A percentile compares a stretch with the other conserved stretches of the same genome.
Conservation (phyloP, 2,329 filamentous ascomycete species). For the Zymoseptoria ardabiliae region DNA sequence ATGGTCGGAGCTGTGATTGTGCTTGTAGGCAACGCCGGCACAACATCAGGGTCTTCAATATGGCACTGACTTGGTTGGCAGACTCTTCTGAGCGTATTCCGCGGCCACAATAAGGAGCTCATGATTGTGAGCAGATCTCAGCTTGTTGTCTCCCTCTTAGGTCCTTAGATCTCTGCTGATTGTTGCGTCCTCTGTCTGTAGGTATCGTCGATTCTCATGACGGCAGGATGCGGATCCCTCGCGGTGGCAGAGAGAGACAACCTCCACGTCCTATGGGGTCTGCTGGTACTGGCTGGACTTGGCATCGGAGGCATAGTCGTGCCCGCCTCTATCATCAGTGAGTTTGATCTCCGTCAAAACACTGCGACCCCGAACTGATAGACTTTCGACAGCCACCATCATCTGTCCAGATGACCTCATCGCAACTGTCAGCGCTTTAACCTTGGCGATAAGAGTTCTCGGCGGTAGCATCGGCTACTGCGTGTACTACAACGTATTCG, state of each 20-base stretch:
- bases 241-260: slow-evolving; percentile 26
- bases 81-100: slow-evolving; percentile 48
- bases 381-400: slow-evolving; percentile 46
- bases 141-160: not conserved
- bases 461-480: slow-evolving; percentile 52
- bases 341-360: slow-evolving; percentile 1
- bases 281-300: slow-evolving; percentile 48
- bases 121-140: slow-evolving; percentile 39
- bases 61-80: not conserved
- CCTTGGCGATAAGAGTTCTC: slow-evolving; percentile 61
- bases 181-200: not conserved
- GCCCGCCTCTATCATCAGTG: slow-evolving; percentile 55
- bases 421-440: slow-evolving; percentile 60
- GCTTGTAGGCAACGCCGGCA: slow-evolving; percentile 27
- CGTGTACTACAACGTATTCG: slow-evolving; percentile 35
- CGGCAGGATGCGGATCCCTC: slow-evolving; percentile 42
- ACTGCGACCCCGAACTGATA: not conserved
- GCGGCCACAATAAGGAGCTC: slow-evolving; percentile 53
- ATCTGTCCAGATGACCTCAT: slow-evolving; percentile 65
- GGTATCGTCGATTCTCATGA: slow-evolving; percentile 55
- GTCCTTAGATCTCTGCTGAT: not conserved
- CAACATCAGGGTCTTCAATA: not conserved
- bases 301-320: slow-evolving; percentile 63
- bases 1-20: slow-evolving; percentile 54
- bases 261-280: slow-evolving; percentile 22